A percentile compares a stretch with the other conserved stretches of the same genome.
Evolutionary conservation across 768 basidiomycete genomes (phyloP).

Genomic region (Tephrocybe rancida): DNA sequence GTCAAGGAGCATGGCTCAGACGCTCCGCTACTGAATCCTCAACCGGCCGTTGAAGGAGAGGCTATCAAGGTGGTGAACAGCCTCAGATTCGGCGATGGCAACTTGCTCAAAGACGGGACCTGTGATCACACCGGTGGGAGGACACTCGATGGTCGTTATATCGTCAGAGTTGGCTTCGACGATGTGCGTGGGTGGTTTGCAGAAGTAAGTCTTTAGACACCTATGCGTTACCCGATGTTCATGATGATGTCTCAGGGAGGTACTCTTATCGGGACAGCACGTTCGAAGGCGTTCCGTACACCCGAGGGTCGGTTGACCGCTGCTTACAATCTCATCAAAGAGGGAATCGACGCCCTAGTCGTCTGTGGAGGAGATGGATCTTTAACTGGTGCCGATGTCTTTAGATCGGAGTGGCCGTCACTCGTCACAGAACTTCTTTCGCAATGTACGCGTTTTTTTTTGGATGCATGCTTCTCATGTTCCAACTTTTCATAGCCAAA

Average conservation of each 20-base stretch:
- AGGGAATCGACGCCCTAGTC: slow-evolving; percentile 95
- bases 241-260: slow-evolving; percentile 61
- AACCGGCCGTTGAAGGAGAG: slow-evolving; percentile 9
- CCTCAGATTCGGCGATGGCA: slow-evolving; percentile 82
- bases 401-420: slow-evolving; percentile 93
- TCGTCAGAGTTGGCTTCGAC: slow-evolving; percentile 96
- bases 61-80: slow-evolving; percentile 56
- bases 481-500: slow-evolving; percentile 41
- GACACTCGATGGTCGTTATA: slow-evolving; percentile 87
- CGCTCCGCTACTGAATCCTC: slow-evolving; percentile 9
- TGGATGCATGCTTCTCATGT: not conserved
- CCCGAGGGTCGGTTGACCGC: slow-evolving; percentile 87
- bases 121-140: slow-evolving; percentile 70
- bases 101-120: slow-evolving; percentile 78
- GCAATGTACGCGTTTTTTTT: slow-evolving; percentile 45
- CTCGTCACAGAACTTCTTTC: slow-evolving; percentile 70
- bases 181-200: slow-evolving; percentile 96
- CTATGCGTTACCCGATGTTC: not conserved
- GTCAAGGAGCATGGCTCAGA: slow-evolving; percentile 20
- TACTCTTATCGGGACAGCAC: slow-evolving; percentile 94
- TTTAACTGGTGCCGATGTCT: slow-evolving; percentile 93
- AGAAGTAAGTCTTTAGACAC: slow-evolving; percentile 52
- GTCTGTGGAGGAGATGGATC: slow-evolving; percentile 98
- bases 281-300: slow-evolving; percentile 83
- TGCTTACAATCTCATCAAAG: slow-evolving; percentile 89